Evolutionary conservation across 192 early-diverging fungal genomes (phyloP), one percentile per base, ranked within the genome.

Genomic region (Coemansia aciculifera): DNA sequence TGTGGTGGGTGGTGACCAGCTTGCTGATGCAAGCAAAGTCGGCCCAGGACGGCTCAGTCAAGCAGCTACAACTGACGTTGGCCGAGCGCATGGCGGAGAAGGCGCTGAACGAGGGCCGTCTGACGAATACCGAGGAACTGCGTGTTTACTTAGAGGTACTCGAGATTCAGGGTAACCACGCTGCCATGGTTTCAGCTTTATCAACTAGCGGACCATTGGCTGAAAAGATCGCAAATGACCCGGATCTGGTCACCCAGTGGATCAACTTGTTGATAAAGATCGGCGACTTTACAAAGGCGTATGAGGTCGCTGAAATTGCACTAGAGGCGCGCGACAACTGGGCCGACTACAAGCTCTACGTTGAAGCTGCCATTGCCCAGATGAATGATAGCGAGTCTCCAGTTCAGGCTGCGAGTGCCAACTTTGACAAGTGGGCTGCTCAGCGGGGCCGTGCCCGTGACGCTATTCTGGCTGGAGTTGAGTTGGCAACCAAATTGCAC

Each of bases 1-100:
- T 93, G 68, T 94, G 95, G 79, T 98, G 94, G 95, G 86, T 89
- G 0, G 88, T 94, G 43, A 88, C 92, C 77, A 87, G 88, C 37
- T 82, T 95, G 17, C 86, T 91, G 49, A 76, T 95, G 39, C 92
- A 94, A 83, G 91, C 89, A 74, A 67, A 52, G 32, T 63, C 51
- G 32, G 74, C 62, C 27, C 70, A 64, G 11, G 57, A 70, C 13
- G 66, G 37, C 21, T 19, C 44, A n/a, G 74, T 83, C 24, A 72
- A 72, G 37, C 76, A 79, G 49, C 63, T 95, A 3, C 84, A 87
- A 24, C 84, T 91, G 48, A 74, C 77, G 4, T 79, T 98, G 48
- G 89, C 93, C 5, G 94, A 94, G 68, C 83, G 93, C 21, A 94
- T 96, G 93, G 86, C 94, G 52, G 75, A 86, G 21, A 94, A 93